Conservation (phyloP, 495 filamentous ascomycete species). For the Cairneyella variabilis region DNA sequence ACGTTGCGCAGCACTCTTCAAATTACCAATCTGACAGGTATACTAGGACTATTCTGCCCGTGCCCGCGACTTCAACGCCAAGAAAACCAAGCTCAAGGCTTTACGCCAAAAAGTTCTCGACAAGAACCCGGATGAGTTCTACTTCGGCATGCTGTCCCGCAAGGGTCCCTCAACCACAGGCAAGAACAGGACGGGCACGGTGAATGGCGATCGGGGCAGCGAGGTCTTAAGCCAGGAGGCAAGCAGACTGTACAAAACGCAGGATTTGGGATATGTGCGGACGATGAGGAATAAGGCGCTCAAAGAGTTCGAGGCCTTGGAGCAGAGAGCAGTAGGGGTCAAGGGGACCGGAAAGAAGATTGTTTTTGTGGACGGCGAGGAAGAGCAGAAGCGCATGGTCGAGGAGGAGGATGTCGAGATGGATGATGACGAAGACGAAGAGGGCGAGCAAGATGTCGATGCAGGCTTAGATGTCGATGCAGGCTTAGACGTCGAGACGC, state of each 20-base stretch:
- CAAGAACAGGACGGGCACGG: constrained; percentile 38
- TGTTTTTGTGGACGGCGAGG: constrained; percentile 23
- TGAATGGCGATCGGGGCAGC: constrained; percentile 61
- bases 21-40: constrained; percentile 21
- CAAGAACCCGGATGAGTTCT: constrained; percentile 95
- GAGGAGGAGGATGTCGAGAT: constrained; percentile 13
- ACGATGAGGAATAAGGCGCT: constrained; percentile 51
- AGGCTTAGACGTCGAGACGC: neutral
- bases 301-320: constrained; percentile 39
- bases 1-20: constrained; percentile 26
- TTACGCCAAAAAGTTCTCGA: constrained; percentile 78
- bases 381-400: constrained; percentile 8
- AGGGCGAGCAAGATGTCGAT: constrained; percentile 26
- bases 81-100: constrained; percentile 73
- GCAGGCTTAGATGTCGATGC: no score
- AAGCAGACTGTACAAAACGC: constrained; percentile 89
- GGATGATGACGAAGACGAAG: constrained; percentile 29
- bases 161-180: constrained; percentile 31
- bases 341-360: constrained; percentile 20
- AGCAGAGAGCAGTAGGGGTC: constrained; percentile 37
- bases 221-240: constrained; percentile 60
- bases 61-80: constrained; percentile 80
- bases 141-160: constrained; percentile 80
- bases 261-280: constrained; percentile 85
- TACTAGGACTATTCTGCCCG: constrained; percentile 85